phyloP scores from a whole-genome alignment of 2,329 filamentous ascomycete species.

The Fusarium sarcochroum region DNA sequence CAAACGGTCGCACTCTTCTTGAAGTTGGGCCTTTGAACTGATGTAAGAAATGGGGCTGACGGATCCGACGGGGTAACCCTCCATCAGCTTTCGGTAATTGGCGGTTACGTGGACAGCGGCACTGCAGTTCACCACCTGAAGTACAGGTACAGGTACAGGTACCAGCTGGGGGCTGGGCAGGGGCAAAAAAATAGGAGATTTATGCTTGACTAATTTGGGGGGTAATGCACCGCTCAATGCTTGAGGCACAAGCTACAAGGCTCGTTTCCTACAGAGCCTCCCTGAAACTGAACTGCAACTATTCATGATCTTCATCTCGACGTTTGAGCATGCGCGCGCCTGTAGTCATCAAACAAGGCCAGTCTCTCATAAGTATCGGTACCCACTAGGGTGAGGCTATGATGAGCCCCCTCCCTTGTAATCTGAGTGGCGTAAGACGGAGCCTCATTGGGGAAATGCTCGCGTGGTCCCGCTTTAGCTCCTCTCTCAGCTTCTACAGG shows the following conservation, averaged over 20 bases:
- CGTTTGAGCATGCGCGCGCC: constrained; percentile 42
- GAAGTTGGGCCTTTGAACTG: constrained; percentile 27
- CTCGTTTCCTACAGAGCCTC: neutral
- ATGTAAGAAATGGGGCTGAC: constrained; percentile 40
- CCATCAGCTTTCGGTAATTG: constrained; percentile 31
- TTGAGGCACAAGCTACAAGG: neutral
- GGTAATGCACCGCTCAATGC: neutral
- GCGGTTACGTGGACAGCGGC: constrained; percentile 41
- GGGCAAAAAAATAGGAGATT: constrained; percentile 5
- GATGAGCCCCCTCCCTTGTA: constrained; percentile 11
- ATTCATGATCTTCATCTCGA: neutral
- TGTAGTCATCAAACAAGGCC: constrained; percentile 5
- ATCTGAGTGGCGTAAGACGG: constrained; percentile 19
- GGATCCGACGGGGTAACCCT: neutral
- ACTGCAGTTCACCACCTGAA: neutral
- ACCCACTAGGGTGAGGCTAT: constrained; percentile 29
- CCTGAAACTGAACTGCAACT: neutral
- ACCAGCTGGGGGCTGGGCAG: constrained; percentile 6
- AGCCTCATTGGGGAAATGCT: constrained; percentile 47
- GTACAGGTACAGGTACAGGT: constrained; percentile 12
- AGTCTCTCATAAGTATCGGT: constrained; percentile 18
- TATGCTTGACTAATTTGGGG: constrained; percentile 9
- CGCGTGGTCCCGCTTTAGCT: constrained; percentile 41
- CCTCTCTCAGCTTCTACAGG: neutral
- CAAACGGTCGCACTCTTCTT: constrained; percentile 1